A percentile compares a stretch with the other conserved stretches of the same genome.
Evolutionary conservation across 495 filamentous ascomycete species (phyloP).

Genomic region (Trichoderma asperelloides): DNA sequence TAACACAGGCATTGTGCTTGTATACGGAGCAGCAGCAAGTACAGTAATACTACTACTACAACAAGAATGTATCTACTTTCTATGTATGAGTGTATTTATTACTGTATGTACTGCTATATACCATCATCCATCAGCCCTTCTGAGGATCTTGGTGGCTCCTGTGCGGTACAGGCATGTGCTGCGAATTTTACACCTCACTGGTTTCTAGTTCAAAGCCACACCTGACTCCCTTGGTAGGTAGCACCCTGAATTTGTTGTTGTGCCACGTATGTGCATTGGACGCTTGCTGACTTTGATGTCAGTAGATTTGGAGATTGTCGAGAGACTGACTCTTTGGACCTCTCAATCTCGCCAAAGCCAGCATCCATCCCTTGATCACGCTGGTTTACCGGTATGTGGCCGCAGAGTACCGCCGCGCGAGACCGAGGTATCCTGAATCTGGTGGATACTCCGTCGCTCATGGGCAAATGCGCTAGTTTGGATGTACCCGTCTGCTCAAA

Average conservation of each 20-base stretch:
- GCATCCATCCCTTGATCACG: not conserved
- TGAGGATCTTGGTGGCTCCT: too few species aligned
- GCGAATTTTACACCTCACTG: not conserved
- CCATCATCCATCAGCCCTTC: too few species aligned
- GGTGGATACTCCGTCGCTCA: not conserved
- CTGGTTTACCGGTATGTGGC: not conserved
- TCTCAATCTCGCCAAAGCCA: not conserved
- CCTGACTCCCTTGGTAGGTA: too few species aligned
- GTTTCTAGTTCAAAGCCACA: too few species aligned
- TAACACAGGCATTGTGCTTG: not conserved
- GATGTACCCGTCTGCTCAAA: not conserved
- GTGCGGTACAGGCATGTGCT: not conserved
- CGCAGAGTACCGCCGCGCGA: conserved; percentile 4
- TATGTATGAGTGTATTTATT: too few species aligned
- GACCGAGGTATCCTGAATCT: not conserved
- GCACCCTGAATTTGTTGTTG: too few species aligned
- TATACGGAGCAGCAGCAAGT: not conserved
- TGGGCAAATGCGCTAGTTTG: not conserved
- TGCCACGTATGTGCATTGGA: not conserved
- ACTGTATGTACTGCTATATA: too few species aligned
- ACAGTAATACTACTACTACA: too few species aligned
- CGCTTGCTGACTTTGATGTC: not conserved
- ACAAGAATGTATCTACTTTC: too few species aligned
- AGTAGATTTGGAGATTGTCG: not conserved
- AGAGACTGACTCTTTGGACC: not conserved